phyloP scores from a whole-genome alignment of 129 eudicot genomes.

The Saussurea involucrata region DNA sequence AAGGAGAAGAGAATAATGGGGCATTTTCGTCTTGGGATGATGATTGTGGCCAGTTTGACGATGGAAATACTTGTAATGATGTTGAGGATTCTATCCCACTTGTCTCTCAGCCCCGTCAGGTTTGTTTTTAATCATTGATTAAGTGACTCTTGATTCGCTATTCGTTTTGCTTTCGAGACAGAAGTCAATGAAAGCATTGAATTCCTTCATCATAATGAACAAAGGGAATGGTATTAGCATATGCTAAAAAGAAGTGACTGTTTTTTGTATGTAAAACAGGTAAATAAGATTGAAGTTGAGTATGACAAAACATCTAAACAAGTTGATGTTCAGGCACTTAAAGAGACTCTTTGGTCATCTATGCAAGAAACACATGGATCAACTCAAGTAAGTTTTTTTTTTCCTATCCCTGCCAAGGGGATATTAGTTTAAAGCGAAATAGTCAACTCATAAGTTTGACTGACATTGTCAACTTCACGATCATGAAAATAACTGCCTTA shows the following conservation, averaged over 20 bases:
- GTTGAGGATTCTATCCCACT: constrained; percentile 54
- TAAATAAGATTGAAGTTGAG: constrained; percentile 60
- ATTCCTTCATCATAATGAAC: not conserved
- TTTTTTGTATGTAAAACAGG: constrained; percentile 33
- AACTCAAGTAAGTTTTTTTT: constrained; percentile 26
- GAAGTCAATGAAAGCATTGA: no score
- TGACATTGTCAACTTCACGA: not conserved
- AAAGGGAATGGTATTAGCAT: not conserved
- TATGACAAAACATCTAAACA: constrained; percentile 75
- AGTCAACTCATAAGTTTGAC: not conserved
- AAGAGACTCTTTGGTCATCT: constrained; percentile 73
- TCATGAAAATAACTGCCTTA: no score
- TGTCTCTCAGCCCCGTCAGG: constrained; percentile 86
- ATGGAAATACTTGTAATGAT: constrained; percentile 53
- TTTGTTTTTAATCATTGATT: constrained; percentile 15
- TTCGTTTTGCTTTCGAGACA: not conserved
- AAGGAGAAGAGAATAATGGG: constrained; percentile 35
- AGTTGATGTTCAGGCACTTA: constrained; percentile 77
- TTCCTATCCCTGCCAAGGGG: not conserved
- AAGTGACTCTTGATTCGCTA: not conserved
- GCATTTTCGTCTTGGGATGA: constrained; percentile 49
- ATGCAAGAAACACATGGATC: constrained; percentile 39
- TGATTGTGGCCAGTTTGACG: constrained; percentile 55
- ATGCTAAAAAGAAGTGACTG: not conserved
- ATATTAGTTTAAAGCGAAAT: not conserved